These are phyloP conservation scores for Moniliella sp. DNA, from an alignment of 1,284 basidiomycete genomes.

Conservation along the genomic window DNA sequence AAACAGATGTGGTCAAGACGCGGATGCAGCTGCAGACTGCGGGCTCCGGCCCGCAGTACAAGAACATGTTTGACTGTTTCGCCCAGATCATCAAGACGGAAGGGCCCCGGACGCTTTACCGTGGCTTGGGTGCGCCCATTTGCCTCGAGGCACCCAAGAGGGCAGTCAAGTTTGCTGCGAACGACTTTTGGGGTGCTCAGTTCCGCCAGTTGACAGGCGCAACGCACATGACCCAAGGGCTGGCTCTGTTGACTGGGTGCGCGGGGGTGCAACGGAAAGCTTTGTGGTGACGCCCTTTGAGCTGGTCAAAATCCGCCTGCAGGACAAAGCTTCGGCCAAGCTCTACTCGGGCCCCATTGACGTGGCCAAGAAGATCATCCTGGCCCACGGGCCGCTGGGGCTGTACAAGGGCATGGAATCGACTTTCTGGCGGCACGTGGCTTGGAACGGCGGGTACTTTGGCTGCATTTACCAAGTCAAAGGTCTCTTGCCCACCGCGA, in stretches of 20 bases:
- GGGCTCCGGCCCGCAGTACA: too few species aligned
- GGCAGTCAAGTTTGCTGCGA: constrained; percentile 62
- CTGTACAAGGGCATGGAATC: constrained; percentile 42
- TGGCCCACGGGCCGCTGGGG: constrained; percentile 56
- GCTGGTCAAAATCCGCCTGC: constrained; percentile 79
- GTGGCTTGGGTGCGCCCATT: constrained; percentile 78
- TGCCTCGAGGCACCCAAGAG: constrained; percentile 88
- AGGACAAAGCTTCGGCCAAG: constrained; percentile 34
- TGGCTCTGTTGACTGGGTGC: constrained; percentile 75
- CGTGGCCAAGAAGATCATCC: constrained; percentile 55
- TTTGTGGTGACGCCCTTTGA: constrained; percentile 79
- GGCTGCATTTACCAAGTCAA: constrained; percentile 63
- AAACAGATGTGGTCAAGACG: constrained; percentile 64
- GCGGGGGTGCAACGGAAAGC: constrained; percentile 86
- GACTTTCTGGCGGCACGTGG: constrained; percentile 11
- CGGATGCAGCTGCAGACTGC: constrained; percentile 85
- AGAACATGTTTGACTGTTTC: constrained; percentile 59
- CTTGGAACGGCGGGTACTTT: constrained; percentile 44
- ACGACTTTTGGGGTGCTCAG: constrained; percentile 49
- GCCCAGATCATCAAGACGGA: constrained; percentile 55
- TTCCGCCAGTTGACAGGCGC: constrained; percentile 42
- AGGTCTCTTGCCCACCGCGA: constrained; percentile 55
- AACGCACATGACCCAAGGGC: constrained; percentile 60
- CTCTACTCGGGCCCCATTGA: constrained; percentile 58
- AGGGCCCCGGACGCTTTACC: constrained; percentile 63